Base-by-base conservation (phyloP, 305 asterid genomes). In the Fraxinus greggii region DNA sequence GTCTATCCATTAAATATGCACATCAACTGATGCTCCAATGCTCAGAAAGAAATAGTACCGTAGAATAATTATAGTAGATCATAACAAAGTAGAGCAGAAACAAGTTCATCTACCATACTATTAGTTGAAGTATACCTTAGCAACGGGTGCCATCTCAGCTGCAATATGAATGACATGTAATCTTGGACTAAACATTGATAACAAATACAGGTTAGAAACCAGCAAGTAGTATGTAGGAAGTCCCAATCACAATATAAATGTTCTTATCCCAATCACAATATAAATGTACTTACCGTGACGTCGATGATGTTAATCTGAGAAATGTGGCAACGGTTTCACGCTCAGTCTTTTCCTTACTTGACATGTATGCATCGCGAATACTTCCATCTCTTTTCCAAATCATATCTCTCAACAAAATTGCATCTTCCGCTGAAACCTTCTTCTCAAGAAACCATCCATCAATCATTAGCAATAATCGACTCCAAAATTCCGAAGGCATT, bases 121-220 rank as follows among this genome's bases (percentile, higher is more conserved):
- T 19, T 65, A 81, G 65, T n/a, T 69, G 65, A 81, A 23, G 70
- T 87, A 80, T 90, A 96, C 99, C 99, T 96, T 96, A 36, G 99
- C 99, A 82, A 94, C 98, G 75, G 99, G 99, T 31, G 99, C 99
- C 98, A 96, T 91, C 92, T 96, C 99, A 80, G 97, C 99, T 72
- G 99, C 98, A 75, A 96, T 92, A 86, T 96, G 98, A 87, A 96
- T 88, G 86, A 96, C 87, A 86, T 94, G 97, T 83, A 96, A 90
- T 89, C 92, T 92, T 85, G 88, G 88, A 86, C 98, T 94, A 81
- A 78, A 88, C 80, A 86, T 78, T 82, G 83, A 88, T 19, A 87
- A 77, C 70, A 85, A 79, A 40, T 9, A 77, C 72, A 69, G 84
- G 86, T 88, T 81, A 89, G 81, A 80, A 78, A 81, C 83, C 12